A percentile compares a stretch with the other conserved stretches of the same genome.
phyloP scores from a whole-genome alignment of 1,284 basidiomycete genomes.

The Irpex sp. region DNA sequence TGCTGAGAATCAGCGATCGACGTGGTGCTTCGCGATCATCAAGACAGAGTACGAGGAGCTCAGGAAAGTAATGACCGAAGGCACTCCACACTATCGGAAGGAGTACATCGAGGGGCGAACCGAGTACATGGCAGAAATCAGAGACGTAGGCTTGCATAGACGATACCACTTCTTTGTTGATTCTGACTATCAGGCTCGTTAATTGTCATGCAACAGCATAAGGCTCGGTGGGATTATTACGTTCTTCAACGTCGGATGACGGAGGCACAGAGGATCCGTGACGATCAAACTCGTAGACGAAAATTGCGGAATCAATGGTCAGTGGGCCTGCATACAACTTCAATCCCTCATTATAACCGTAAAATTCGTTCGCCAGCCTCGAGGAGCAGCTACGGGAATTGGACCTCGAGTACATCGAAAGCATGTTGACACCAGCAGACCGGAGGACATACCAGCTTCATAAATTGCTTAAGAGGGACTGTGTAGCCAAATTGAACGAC shows the following conservation, averaged over 20 bases:
- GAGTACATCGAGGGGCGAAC: neutral
- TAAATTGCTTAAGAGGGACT: neutral
- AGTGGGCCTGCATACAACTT: no score
- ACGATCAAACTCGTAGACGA: no score
- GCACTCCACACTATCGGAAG: neutral
- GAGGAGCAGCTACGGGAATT: neutral
- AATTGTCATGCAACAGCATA: neutral
- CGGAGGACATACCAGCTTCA: neutral
- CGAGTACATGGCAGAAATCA: neutral
- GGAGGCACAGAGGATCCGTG: neutral
- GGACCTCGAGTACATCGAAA: neutral
- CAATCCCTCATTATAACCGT: neutral
- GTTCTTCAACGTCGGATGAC: neutral
- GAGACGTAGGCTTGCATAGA: neutral
- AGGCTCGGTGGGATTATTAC: neutral
- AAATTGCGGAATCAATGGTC: no score
- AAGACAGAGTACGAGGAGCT: neutral
- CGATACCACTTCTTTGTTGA: neutral
- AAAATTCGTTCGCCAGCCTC: neutral
- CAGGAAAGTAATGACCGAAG: neutral
- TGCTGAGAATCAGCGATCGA: neutral
- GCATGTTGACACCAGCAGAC: neutral
- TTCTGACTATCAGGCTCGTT: neutral
- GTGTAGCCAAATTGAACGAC: neutral
- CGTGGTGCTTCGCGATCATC: neutral